These are phyloP conservation scores for Amylocystis lapponica DNA, from an alignment of 768 basidiomycete genomes.

Conservation along the genomic window DNA sequence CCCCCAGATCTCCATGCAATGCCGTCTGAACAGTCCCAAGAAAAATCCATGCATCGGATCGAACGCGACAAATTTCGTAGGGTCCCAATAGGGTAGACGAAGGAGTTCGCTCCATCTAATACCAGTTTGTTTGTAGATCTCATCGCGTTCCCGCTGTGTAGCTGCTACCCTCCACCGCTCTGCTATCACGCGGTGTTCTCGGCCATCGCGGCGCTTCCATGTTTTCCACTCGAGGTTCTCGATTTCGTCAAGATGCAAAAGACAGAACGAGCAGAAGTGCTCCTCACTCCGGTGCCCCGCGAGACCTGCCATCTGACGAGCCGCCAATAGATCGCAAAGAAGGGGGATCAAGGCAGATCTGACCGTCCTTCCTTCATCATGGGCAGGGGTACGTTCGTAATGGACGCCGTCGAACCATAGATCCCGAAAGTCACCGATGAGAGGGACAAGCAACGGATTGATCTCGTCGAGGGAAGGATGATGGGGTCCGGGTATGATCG, in stretches of 20 bases:
- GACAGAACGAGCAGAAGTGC: constrained; percentile 27
- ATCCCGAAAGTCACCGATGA: constrained; percentile 30
- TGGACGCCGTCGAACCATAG: constrained; percentile 30
- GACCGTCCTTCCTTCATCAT: constrained; percentile 23
- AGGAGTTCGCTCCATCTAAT: constrained; percentile 25
- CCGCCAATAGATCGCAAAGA: constrained; percentile 33
- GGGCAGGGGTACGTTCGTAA: constrained; percentile 17
- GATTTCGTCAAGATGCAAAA: constrained; percentile 19
- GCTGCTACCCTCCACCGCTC: constrained; percentile 14
- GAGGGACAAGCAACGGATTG: constrained; percentile 32
- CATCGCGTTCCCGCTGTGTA: constrained; percentile 1
- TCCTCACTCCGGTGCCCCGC: constrained; percentile 13
- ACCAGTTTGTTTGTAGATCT: constrained; percentile 16
- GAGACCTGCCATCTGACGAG: constrained; percentile 26
- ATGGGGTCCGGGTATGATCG: constrained; percentile 36
- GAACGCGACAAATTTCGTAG: constrained; percentile 23
- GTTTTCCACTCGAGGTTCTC: constrained; percentile 18
- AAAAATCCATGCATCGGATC: constrained; percentile 39
- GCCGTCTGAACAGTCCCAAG: constrained; percentile 16
- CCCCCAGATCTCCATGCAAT: neutral
- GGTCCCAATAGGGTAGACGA: constrained; percentile 36
- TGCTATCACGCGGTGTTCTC: constrained; percentile 15
- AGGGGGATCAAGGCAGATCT: constrained; percentile 26
- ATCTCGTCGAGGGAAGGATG: constrained; percentile 28
- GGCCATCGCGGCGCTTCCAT: constrained; percentile 18